These are phyloP conservation scores for Cladophialophora yegresii DNA, from an alignment of 2,329 filamentous ascomycete genomes.

Conservation along the genomic window DNA sequence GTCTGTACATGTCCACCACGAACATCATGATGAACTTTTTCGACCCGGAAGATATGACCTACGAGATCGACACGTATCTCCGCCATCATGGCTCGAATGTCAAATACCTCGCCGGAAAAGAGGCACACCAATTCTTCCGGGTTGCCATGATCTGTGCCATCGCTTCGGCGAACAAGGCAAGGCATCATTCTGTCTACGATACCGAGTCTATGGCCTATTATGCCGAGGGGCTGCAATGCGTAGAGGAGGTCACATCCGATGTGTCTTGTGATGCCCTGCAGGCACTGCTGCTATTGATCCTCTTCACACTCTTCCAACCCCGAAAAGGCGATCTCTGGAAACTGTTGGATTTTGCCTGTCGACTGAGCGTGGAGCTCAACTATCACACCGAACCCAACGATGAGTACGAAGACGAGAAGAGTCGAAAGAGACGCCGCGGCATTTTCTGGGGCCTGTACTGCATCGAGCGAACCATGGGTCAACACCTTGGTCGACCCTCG, in stretches of 20 bases:
- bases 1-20: conserved; percentile 39
- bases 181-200: conserved; percentile 37
- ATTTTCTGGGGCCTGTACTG: conserved; percentile 45
- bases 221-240: conserved; percentile 37
- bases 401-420: conserved; percentile 36
- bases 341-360: conserved; percentile 39
- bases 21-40: conserved; percentile 40
- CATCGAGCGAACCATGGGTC: conserved; percentile 43
- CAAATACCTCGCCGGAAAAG: conserved; percentile 35
- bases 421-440: conserved; percentile 35
- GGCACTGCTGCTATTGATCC: conserved; percentile 37
- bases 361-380: conserved; percentile 41
- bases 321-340: conserved; percentile 39
- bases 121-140: conserved; percentile 41
- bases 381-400: conserved; percentile 41
- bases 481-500: conserved; percentile 44
- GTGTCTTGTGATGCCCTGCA: conserved; percentile 38
- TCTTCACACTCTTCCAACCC: conserved; percentile 38
- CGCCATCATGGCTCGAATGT: conserved; percentile 30
- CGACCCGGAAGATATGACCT: conserved; percentile 34
- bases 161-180: conserved; percentile 38
- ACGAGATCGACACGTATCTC: conserved; percentile 37
- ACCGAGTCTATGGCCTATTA: conserved; percentile 37
- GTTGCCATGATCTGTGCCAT: conserved; percentile 42
- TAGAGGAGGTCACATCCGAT: conserved; percentile 41